phyloP scores from a whole-genome alignment of 2,329 filamentous ascomycete genomes.

The Emergomyces orientalis region DNA sequence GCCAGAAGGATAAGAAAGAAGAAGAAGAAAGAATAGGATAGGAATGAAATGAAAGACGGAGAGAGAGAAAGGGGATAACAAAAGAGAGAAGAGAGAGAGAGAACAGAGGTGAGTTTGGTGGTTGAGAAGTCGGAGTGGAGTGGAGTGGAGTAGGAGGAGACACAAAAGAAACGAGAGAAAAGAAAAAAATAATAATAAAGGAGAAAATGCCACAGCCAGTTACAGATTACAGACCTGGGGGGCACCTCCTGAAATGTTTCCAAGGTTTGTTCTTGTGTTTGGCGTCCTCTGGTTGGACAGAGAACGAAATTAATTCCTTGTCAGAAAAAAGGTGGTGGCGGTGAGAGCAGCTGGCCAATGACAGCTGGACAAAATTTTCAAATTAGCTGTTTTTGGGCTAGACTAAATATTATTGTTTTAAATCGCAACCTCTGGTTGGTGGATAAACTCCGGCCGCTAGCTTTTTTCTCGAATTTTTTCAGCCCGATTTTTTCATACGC shows the following conservation, averaged over 20 bases:
- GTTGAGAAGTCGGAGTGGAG: too few relatives aligned
- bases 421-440: not conserved
- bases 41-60: not conserved
- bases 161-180: not conserved
- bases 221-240: not conserved
- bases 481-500: not conserved
- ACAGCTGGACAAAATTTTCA: not conserved
- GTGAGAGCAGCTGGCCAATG: not conserved
- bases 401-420: not conserved
- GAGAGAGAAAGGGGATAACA: not conserved
- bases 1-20: not conserved
- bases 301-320: not conserved
- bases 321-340: not conserved
- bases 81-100: not conserved
- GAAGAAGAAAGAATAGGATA: not conserved
- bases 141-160: not conserved
- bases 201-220: too few relatives aligned
- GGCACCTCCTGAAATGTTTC: not conserved
- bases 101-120: not conserved
- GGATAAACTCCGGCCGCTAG: not conserved
- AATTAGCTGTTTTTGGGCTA: not conserved
- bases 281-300: too few relatives aligned
- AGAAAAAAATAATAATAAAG: too few relatives aligned
- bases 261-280: not conserved
- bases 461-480: not conserved